These are phyloP conservation scores for Terfezia claveryi DNA, from an alignment of 495 filamentous ascomycete species.

Conservation along the genomic window DNA sequence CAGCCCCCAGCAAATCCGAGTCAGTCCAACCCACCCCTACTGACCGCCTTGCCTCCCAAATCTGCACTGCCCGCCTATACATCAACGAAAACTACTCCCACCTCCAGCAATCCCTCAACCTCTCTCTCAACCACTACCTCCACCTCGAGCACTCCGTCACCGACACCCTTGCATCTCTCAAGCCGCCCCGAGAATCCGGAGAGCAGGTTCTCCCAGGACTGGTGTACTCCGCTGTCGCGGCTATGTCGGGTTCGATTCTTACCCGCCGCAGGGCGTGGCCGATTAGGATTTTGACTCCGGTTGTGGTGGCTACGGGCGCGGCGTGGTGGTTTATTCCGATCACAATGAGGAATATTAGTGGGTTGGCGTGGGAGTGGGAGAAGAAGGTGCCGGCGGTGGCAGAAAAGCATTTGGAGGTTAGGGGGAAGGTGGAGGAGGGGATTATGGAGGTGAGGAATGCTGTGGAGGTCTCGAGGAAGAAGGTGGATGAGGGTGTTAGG, in stretches of 20 bases:
- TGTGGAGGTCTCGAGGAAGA: slow-evolving; percentile 6
- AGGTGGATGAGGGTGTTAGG: slow-evolving; percentile 24
- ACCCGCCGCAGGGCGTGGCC: slow-evolving; percentile 65
- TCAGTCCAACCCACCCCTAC: slow-evolving; percentile 50
- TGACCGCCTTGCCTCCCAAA: slow-evolving; percentile 67
- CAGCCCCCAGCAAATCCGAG: slow-evolving; percentile 15
- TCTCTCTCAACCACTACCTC: slow-evolving; percentile 48
- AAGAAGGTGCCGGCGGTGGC: slow-evolving; percentile 58
- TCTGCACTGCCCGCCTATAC: slow-evolving; percentile 59
- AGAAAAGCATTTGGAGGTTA: slow-evolving; percentile 46
- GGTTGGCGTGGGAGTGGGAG: slow-evolving; percentile 75
- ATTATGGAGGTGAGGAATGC: slow-evolving; percentile 36
- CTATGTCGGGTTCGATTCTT: slow-evolving; percentile 81
- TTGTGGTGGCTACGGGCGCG: slow-evolving; percentile 48
- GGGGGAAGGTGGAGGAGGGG: slow-evolving; percentile 43
- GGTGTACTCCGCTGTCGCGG: slow-evolving; percentile 73
- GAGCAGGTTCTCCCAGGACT: slow-evolving; percentile 69
- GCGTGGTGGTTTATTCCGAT: slow-evolving; percentile 53
- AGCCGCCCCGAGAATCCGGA: slow-evolving; percentile 55
- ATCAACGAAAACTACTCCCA: slow-evolving; percentile 47
- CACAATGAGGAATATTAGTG: slow-evolving; percentile 65
- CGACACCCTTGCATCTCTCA: slow-evolving; percentile 62
- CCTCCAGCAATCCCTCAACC: slow-evolving; percentile 59
- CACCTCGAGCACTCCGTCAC: slow-evolving; percentile 66
- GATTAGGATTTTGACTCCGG: slow-evolving; percentile 46